Conservation (phyloP, 805 yeast species). For the Candida succiphila region DNA sequence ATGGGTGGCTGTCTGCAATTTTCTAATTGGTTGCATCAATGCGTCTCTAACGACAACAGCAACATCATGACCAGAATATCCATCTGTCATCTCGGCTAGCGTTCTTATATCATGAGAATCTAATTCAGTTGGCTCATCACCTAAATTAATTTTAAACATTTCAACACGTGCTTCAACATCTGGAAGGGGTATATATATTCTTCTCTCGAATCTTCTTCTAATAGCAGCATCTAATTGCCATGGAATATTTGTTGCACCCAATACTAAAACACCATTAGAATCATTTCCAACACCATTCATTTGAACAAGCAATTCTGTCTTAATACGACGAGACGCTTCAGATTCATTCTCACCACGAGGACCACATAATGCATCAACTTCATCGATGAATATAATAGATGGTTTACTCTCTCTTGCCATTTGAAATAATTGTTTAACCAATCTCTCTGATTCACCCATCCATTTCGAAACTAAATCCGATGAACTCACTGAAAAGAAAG, state of each 20-base stretch:
- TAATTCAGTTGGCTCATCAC: constrained; percentile 77
- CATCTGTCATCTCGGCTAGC: constrained; percentile 89
- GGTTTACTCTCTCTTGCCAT: constrained; percentile 98
- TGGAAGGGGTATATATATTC: constrained; percentile 92
- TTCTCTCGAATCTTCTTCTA: constrained; percentile 88
- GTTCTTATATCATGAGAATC: constrained; percentile 62
- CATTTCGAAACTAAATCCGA: constrained; percentile 94
- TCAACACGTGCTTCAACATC: constrained; percentile 85
- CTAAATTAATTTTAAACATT: constrained; percentile 93
- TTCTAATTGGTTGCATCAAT: constrained; percentile 93
- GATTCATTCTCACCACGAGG: constrained; percentile 98
- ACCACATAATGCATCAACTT: constrained; percentile 96
- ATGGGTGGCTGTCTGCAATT: constrained; percentile 93
- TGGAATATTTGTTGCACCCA: constrained; percentile 97
- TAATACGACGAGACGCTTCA: constrained; percentile 92
- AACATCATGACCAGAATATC: constrained; percentile 95
- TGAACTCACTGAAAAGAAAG: constrained; percentile 93
- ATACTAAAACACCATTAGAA: constrained; percentile 79
- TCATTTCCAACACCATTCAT: constrained; percentile 99
- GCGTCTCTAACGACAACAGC: constrained; percentile 97
- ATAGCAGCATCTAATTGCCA: constrained; percentile 99
- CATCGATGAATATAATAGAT: constrained; percentile 92
- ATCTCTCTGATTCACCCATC: constrained; percentile 98
- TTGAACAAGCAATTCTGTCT: constrained; percentile 91
- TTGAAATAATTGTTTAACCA: constrained; percentile 86